phyloP scores from a whole-genome alignment of 1,139 yeast genomes.

The Suhomyces taliae region DNA sequence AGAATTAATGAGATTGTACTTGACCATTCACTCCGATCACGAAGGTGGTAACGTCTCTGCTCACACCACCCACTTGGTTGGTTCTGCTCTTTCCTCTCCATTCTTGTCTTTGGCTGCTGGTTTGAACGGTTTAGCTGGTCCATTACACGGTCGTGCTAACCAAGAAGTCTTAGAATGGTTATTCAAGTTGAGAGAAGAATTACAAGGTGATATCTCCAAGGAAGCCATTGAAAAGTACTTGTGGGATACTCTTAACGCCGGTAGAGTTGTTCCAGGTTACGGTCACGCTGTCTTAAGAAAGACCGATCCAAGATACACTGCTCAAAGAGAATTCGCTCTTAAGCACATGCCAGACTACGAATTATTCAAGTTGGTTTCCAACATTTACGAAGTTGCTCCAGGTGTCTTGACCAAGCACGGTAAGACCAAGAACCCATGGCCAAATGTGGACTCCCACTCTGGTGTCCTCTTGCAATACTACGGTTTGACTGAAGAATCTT shows the following conservation, averaged over 20 bases:
- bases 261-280: conserved; percentile 97
- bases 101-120: conserved; percentile 93
- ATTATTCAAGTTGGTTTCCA: conserved; percentile 83
- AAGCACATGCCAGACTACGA: conserved; percentile 98
- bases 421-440: conserved; percentile 99
- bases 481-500: conserved; percentile 92
- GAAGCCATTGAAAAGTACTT: conserved; percentile 81
- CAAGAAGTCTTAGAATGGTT: conserved; percentile 97
- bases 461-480: conserved; percentile 97
- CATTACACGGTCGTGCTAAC: conserved; percentile 97
- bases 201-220: conserved; percentile 70
- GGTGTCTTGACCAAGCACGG: conserved; percentile 94
- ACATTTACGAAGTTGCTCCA: conserved; percentile 94
- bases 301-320: conserved; percentile 97
- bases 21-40: conserved; percentile 95
- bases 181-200: conserved; percentile 73
- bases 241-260: conserved; percentile 88
- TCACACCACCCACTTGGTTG: conserved; percentile 95
- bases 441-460: conserved; percentile 96
- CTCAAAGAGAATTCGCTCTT: conserved; percentile 94
- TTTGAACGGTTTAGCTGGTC: conserved; percentile 96
- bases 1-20: conserved; percentile 88
- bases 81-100: conserved; percentile 93
- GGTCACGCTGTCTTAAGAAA: conserved; percentile 96
- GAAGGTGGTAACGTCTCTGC: conserved; percentile 99